phyloP scores from a whole-genome alignment of 1,139 yeast species.

The Sugiyamaella novakii region DNA sequence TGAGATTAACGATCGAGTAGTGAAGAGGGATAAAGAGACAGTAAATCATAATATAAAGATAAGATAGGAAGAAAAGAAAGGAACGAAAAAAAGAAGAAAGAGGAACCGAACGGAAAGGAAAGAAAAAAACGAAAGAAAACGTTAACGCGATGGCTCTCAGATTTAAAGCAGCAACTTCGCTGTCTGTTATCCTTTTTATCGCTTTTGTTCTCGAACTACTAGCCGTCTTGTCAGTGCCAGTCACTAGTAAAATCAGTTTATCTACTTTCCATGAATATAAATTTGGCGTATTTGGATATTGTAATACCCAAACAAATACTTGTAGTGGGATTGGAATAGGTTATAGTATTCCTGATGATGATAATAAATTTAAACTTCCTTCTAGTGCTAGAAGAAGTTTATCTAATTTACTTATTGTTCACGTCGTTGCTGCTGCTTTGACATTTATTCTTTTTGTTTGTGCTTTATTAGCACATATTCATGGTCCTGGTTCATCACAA shows the following conservation, averaged over 20 bases:
- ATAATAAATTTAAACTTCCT: conserved; percentile 51
- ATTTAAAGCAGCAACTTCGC: conserved; percentile 45
- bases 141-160: conserved; percentile 26
- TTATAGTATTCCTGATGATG: conserved; percentile 43
- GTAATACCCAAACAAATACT: conserved; percentile 47
- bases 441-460: conserved; percentile 54
- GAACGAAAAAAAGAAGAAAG: no score
- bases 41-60: no score
- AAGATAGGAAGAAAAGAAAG: no score
- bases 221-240: conserved; percentile 63
- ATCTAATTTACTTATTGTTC: conserved; percentile 71
- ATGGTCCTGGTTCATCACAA: conserved; percentile 44
- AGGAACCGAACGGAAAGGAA: no score
- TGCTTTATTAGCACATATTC: conserved; percentile 46
- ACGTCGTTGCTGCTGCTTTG: conserved; percentile 81
- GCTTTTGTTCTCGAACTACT: conserved; percentile 58
- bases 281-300: conserved; percentile 89
- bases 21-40: no score
- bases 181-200: conserved; percentile 46
- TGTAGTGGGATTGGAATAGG: conserved; percentile 60
- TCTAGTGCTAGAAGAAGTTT: conserved; percentile 63
- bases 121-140: background rate
- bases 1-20: no score
- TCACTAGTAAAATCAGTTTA: conserved; percentile 53
- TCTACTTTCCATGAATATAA: conserved; percentile 54